A percentile compares a stretch with the other conserved stretches of the same genome.
Evolutionary conservation across 1,284 basidiomycete species (phyloP).

Genomic region (Cutaneotrichosporon curvatum): DNA sequence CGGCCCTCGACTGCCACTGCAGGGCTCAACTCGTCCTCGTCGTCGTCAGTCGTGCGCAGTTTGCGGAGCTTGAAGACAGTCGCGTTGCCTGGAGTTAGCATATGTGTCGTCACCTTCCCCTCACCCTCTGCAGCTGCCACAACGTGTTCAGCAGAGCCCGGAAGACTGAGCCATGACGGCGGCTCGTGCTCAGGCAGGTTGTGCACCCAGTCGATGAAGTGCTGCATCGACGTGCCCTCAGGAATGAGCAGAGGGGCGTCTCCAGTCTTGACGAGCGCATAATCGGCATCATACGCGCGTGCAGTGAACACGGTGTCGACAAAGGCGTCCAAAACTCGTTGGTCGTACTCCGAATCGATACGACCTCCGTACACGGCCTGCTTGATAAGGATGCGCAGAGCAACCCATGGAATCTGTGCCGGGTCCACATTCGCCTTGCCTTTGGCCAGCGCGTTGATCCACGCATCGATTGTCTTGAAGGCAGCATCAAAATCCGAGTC

Average conservation of each 20-base stretch:
- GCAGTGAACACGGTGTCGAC: conserved; percentile 82
- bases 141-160: conserved; percentile 79
- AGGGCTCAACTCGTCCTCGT: conserved; percentile 63
- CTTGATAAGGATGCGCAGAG: conserved; percentile 80
- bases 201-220: conserved; percentile 82
- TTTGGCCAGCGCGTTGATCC: conserved; percentile 71
- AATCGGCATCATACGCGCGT: conserved; percentile 81
- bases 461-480: conserved; percentile 80
- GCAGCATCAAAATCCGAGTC: conserved; percentile 95
- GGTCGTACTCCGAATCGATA: conserved; percentile 89
- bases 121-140: conserved; percentile 84
- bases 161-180: conserved; percentile 84
- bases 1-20: conserved; percentile 60
- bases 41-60: conserved; percentile 83
- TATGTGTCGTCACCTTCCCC: conserved; percentile 14
- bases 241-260: conserved; percentile 63
- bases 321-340: conserved; percentile 80
- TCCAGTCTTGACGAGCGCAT: conserved; percentile 62
- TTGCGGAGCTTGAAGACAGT: conserved; percentile 78
- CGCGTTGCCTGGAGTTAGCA: conserved; percentile 69
- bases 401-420: conserved; percentile 83
- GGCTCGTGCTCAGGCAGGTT: conserved; percentile 82
- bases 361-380: conserved; percentile 92
- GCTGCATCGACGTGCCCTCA: conserved; percentile 82
- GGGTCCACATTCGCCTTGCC: conserved; percentile 87